Conservation (phyloP, 805 yeast genomes). For the Monosporozyma aerobia region DNA sequence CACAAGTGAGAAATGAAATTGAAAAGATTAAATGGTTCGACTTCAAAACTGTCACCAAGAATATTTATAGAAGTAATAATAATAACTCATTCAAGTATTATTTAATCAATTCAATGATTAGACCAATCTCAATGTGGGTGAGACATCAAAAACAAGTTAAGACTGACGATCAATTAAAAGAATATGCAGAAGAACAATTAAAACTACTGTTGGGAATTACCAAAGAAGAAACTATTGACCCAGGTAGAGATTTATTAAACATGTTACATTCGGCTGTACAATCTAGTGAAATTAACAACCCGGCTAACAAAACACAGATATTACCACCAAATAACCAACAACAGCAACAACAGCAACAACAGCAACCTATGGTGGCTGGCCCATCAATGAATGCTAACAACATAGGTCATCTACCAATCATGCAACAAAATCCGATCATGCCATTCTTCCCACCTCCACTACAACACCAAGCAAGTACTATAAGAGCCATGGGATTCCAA, state of each 20-base stretch:
- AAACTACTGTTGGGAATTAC: slow-evolving; percentile 56
- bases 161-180: slow-evolving; percentile 51
- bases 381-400: not conserved
- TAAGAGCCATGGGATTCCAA: slow-evolving; percentile 13
- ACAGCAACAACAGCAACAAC: not conserved
- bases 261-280: slow-evolving; percentile 44
- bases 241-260: slow-evolving; percentile 68
- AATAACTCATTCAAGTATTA: slow-evolving; percentile 27
- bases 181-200: slow-evolving; percentile 55
- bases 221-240: slow-evolving; percentile 38
- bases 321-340: not conserved
- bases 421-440: slow-evolving; percentile 3
- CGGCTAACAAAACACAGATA: slow-evolving; percentile 2
- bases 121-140: slow-evolving; percentile 42
- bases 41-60: slow-evolving; percentile 36
- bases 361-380: not conserved
- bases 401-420: slow-evolving; percentile 5
- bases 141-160: slow-evolving; percentile 41
- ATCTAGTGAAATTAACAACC: slow-evolving; percentile 2
- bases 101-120: slow-evolving; percentile 34
- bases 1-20: slow-evolving; percentile 83
- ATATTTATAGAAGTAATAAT: slow-evolving; percentile 19
- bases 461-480: slow-evolving; percentile 5
- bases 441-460: slow-evolving; percentile 6
- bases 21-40: slow-evolving; percentile 73